Evolutionary conservation across 352 stramenopile species (phyloP).

Genomic region (Phytophthora hibernalis): DNA sequence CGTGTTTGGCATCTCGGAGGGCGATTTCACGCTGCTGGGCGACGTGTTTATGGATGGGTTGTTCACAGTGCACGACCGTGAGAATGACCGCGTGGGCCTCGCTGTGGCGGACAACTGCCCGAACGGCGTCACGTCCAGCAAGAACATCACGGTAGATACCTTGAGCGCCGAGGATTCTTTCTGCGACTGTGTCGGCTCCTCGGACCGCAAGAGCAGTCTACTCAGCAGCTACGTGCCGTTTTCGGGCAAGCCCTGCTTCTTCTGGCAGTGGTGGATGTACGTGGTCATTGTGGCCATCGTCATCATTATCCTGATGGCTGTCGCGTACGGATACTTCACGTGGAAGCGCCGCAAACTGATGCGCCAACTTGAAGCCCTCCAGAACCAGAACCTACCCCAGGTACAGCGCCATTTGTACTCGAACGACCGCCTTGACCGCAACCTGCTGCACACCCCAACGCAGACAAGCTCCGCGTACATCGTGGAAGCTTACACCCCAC

Average conservation of each 20-base stretch:
- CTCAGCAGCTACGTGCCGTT: slow-evolving; percentile 70
- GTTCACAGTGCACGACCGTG: slow-evolving; percentile 84
- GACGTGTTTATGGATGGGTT: slow-evolving; percentile 90
- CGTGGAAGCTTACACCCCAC: slow-evolving; percentile 29
- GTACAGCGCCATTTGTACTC: slow-evolving; percentile 50
- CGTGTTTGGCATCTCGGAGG: slow-evolving; percentile 86
- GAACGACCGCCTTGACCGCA: slow-evolving; percentile 45
- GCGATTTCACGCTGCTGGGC: slow-evolving; percentile 74
- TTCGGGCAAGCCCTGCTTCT: slow-evolving; percentile 78
- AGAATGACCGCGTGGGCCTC: slow-evolving; percentile 57
- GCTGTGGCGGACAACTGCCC: slow-evolving; percentile 76
- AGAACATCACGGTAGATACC: slow-evolving; percentile 67
- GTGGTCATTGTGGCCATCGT: slow-evolving; percentile 66
- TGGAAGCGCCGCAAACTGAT: slow-evolving; percentile 61
- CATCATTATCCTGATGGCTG: slow-evolving; percentile 60
- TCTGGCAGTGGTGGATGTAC: slow-evolving; percentile 92
- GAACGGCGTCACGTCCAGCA: slow-evolving; percentile 71
- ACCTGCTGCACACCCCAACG: slow-evolving; percentile 44
- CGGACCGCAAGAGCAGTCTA: slow-evolving; percentile 66
- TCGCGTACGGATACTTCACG: slow-evolving; percentile 58
- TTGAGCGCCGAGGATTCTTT: slow-evolving; percentile 48
- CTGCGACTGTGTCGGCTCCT: slow-evolving; percentile 71
- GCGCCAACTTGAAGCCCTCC: slow-evolving; percentile 47
- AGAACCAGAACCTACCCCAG: slow-evolving; percentile 40
- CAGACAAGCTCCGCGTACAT: slow-evolving; percentile 41